Percentiles rank a stretch among this genome's conserved stretches.
phyloP scores from a whole-genome alignment of 768 basidiomycete species.

The Kwoniella pini region DNA sequence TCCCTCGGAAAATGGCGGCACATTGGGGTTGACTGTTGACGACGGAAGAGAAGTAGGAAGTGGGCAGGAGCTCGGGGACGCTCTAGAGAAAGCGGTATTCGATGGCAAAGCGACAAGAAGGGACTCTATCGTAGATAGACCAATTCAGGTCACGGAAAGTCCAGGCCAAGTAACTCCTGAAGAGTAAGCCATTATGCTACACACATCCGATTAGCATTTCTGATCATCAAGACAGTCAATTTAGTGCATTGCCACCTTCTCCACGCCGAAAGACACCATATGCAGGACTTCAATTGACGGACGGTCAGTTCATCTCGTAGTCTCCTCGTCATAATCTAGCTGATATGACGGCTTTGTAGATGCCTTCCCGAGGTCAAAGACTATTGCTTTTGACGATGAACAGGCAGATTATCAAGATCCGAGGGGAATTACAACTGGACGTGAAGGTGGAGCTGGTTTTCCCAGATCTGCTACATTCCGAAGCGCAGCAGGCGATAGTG shows the following conservation, averaged over 20 bases:
- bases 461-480: conserved; percentile 49
- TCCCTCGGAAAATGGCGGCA: conserved; percentile 8
- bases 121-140: not conserved
- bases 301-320: conserved; percentile 16
- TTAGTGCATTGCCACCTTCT: conserved; percentile 1
- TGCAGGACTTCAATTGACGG: conserved; percentile 21
- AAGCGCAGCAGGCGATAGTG: conserved; percentile 27
- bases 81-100: conserved; percentile 11
- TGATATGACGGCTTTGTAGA: conserved; percentile 23
- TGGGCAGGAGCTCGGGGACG: conserved; percentile 6
- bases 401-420: conserved; percentile 40
- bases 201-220: too few species aligned
- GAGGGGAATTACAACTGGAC: conserved; percentile 30
- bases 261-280: conserved; percentile 17
- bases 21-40: conserved; percentile 3
- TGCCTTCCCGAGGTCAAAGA: conserved; percentile 53
- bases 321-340: not conserved
- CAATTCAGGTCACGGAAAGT: not conserved
- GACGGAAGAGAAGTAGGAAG: conserved; percentile 2
- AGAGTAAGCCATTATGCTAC: not conserved
- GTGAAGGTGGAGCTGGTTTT: conserved; percentile 41
- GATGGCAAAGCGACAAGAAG: conserved; percentile 4
- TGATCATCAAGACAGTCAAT: too few species aligned
- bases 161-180: conserved; percentile 11
- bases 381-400: conserved; percentile 55